Base-by-base conservation (phyloP, 139 green algal genomes). In the Nannochloris sp. region DNA sequence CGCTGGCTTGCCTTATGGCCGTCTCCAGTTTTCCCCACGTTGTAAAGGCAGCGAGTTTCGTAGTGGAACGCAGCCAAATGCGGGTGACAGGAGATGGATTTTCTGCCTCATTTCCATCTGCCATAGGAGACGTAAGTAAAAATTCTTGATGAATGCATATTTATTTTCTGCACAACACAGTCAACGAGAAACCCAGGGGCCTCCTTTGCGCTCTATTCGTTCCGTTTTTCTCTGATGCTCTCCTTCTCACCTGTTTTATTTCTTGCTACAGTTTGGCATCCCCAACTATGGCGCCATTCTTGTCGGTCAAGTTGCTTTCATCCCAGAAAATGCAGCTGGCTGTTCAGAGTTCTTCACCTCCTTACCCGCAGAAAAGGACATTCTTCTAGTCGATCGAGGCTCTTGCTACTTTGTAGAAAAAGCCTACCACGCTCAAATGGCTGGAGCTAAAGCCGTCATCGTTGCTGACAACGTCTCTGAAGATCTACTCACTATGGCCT, bases 371-470 rank as follows among this genome's bases (percentile, higher is more conserved):
- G 27, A 33, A 0, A 3, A 6, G 3, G 19, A 24, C 39, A 71
- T 85, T 34, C n/a, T 81, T 27, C 44, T 87, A 24, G 60, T 83
- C 2, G 65, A 81, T 44, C 58, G 81, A 33, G 81, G 78, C 10
- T 63, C 65, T 10, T 90, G 84, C 75, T 85, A 79, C 51, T 91
- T 91, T 57, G 76, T 88, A 24, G 48, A 81, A 25, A 92, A 92
- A 68, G 80, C 76, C 14, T 84, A 56, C 25, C 61, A 88, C 38
- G 85, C 75, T 14, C 80, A 92, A 68, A 57, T 71, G 35, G 85
- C 80, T 5, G 85, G 85, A 1, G 83, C 84, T n/a, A 74, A 78
- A 38, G 85, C 83, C 4, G 68, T 92, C 12, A 55, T 92, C 7
- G 74, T 92, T 7, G 67, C 72, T 4, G 85, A 89, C 12, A 54